Evolutionary conservation across 2,329 filamentous ascomycete species (phyloP).

Genomic region (Pseudogymnoascus sp.): DNA sequence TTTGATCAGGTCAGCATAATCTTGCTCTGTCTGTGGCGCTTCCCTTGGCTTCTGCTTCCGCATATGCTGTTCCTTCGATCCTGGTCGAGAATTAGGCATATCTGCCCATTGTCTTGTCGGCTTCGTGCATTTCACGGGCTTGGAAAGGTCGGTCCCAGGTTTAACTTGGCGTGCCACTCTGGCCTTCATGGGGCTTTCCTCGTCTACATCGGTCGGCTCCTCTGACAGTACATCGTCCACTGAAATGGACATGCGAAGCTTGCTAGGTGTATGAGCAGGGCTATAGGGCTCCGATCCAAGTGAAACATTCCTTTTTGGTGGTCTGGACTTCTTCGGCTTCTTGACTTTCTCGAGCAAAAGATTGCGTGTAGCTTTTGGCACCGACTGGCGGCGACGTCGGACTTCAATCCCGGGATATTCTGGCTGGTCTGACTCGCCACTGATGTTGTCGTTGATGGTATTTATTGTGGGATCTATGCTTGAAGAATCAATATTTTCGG

Average conservation of each 20-base stretch:
- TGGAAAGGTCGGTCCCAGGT: neutral
- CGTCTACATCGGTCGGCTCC: neutral
- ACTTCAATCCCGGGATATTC: neutral
- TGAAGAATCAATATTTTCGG: neutral
- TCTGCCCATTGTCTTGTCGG: neutral
- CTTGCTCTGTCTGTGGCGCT: neutral
- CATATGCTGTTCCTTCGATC: neutral
- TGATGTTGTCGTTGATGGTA: neutral
- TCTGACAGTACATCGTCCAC: neutral
- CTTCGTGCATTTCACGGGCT: neutral
- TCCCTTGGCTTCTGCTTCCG: neutral
- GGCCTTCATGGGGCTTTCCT: neutral
- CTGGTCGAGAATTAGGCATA: neutral
- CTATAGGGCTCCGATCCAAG: neutral
- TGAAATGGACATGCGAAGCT: neutral
- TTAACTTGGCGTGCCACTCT: slow-evolving; percentile 1
- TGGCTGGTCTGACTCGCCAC: neutral
- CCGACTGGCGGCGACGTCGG: neutral
- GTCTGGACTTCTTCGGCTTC: neutral
- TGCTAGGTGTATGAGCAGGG: neutral
- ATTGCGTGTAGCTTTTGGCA: neutral
- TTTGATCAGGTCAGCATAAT: neutral
- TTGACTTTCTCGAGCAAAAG: neutral
- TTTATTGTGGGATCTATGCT: neutral
- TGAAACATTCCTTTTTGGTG: neutral